These are phyloP conservation scores for Triticum dicoccoides DNA, from an alignment of 176 grass and related monocot genomes.

Conservation along the genomic window DNA sequence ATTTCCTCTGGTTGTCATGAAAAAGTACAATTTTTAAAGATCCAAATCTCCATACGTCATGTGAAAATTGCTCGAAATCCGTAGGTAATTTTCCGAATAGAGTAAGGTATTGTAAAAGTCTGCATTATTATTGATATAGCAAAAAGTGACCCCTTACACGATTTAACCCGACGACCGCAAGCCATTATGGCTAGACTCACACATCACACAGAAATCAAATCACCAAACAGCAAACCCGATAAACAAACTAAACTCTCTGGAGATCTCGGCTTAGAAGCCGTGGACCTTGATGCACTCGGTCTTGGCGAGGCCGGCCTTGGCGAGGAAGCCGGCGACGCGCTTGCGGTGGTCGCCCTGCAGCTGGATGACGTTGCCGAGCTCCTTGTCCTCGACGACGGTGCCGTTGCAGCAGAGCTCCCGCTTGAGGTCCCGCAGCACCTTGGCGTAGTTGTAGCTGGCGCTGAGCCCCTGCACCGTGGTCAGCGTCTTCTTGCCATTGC, in stretches of 20 bases:
- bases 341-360: constrained; percentile 14
- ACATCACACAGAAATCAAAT: background rate
- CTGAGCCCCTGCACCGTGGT: constrained; percentile 10
- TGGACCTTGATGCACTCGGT: constrained; percentile 14
- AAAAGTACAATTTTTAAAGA: no score
- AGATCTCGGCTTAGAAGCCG: background rate
- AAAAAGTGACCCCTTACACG: background rate
- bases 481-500: constrained; percentile 10
- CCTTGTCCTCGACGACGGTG: background rate
- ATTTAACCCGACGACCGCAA: background rate
- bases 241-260: background rate
- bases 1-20: no score
- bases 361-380: constrained; percentile 11
- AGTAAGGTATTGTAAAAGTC: background rate
- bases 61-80: no score
- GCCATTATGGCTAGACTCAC: background rate
- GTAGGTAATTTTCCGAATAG: no score
- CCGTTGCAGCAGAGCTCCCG: constrained; percentile 8
- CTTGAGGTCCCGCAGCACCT: constrained; percentile 8
- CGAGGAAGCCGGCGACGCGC: background rate
- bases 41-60: no score
- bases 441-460: background rate
- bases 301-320: background rate
- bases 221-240: background rate
- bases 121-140: background rate